Base-by-base conservation (phyloP, 2,329 filamentous ascomycete genomes). In the Sarocladiaceae sp. region DNA sequence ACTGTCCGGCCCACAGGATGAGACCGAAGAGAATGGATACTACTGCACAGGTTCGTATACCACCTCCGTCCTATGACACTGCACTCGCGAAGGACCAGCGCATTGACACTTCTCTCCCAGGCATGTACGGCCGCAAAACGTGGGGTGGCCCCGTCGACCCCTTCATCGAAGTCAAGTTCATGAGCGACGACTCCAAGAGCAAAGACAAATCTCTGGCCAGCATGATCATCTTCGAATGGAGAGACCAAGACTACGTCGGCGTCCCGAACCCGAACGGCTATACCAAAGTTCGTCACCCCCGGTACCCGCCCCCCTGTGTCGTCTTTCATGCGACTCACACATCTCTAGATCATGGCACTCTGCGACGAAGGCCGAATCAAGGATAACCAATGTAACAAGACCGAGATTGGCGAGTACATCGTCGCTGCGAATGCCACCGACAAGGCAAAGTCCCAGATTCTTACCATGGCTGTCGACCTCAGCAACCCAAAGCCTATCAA, bases 171-270 rank as follows among this genome's bases (percentile, higher is more conserved):
- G 76, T 88, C 62, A 88, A 88, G 59, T 94, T 95, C 58, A 67
- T 84, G 32, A 29, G 23, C 6, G 64, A 74, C 67, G 58, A 72
- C 67, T 62, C 77, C 56, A 68, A 76, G 47, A 18, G 5, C 19
- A 74, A 76, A 24, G 72, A 82, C 45, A 85, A 95, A 60, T 84
- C 86, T 4, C 72, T 88, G 33, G 83, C 89, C 51, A 94, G 88
- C 62, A 67, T 96, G 54, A 74, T 95, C 43, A 83, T 98, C 51
- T 98, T 95, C 63, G 91, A 98, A 66, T 98, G 90, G 88, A 82
- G 77, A 53, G 93, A 98, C 59, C 82, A 85, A 59, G 68, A 79
- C 43, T 72, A 91, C 45, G 81, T 98, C 51, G 90, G 91, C 33
- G 74, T 85, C 47, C 74, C 75, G 27, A 70, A 78, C 42, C 70